phyloP scores from a whole-genome alignment of 768 basidiomycete genomes.

The Podaxis pistillaris region DNA sequence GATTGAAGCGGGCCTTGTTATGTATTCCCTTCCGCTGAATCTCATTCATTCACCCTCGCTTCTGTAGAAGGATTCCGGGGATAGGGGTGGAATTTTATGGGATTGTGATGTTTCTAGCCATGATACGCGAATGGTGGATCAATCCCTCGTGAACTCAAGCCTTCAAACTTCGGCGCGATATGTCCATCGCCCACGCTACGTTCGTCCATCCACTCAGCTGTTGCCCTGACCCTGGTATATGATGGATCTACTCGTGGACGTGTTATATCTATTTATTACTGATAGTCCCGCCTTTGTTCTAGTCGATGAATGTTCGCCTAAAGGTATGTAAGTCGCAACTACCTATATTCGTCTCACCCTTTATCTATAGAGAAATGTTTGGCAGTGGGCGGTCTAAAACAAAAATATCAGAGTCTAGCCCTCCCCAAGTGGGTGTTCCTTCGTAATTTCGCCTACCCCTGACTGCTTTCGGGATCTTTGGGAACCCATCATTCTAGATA shows the following conservation, averaged over 20 bases:
- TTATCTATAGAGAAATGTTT: background rate
- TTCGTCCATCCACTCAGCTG: too few relatives aligned
- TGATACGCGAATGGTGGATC: conserved; percentile 13
- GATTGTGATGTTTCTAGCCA: background rate
- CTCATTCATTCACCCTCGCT: background rate
- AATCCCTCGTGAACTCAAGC: background rate
- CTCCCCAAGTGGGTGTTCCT: too few relatives aligned
- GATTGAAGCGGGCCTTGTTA: background rate
- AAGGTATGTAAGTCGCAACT: background rate
- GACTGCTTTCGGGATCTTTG: too few relatives aligned
- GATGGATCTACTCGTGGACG: too few relatives aligned
- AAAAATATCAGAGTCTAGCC: too few relatives aligned
- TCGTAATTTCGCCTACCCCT: too few relatives aligned
- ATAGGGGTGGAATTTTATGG: background rate
- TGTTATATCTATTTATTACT: too few relatives aligned
- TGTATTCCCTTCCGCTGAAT: background rate
- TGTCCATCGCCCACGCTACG: background rate
- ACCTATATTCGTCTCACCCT: background rate
- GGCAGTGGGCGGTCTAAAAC: too few relatives aligned
- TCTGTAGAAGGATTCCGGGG: background rate
- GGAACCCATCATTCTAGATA: too few relatives aligned
- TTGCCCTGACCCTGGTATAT: too few relatives aligned
- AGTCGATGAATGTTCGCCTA: too few relatives aligned
- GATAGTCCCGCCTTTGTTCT: too few relatives aligned
- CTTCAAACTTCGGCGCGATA: background rate